Evolutionary conservation across 495 filamentous ascomycete species (phyloP).

Genomic region (Xylaria palmicola): DNA sequence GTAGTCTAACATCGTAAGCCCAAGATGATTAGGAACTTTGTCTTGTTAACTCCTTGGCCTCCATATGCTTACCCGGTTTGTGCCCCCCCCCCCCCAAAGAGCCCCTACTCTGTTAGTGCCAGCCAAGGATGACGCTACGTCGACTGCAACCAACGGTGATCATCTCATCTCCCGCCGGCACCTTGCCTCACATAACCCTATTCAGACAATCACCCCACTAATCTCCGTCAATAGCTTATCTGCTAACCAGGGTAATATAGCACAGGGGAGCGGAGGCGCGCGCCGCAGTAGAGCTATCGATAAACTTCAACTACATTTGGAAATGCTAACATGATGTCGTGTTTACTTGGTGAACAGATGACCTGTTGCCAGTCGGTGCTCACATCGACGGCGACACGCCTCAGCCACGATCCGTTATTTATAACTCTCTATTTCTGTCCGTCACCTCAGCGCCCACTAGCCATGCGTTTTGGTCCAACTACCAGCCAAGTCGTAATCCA

Average conservation of each 20-base stretch:
- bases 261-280: neutral
- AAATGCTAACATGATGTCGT: too few species aligned
- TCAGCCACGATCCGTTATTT: too few species aligned
- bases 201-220: neutral
- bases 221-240: neutral
- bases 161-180: neutral
- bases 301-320: neutral
- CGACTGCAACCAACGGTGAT: neutral
- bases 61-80: constrained; percentile 1
- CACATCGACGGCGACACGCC: too few species aligned
- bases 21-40: neutral
- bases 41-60: neutral
- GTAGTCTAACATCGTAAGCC: neutral
- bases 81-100: too few species aligned
- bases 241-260: neutral
- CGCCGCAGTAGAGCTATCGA: neutral
- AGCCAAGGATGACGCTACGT: neutral
- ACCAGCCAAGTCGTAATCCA: too few species aligned
- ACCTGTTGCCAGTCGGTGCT: too few species aligned
- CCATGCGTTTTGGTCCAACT: too few species aligned
- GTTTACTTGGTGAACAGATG: too few species aligned
- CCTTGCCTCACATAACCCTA: neutral
- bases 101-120: neutral
- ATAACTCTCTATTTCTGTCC: too few species aligned
- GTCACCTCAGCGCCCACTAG: too few species aligned